phyloP scores from a whole-genome alignment of 106 monocot genomes.

The Platanthera zijinensis region DNA sequence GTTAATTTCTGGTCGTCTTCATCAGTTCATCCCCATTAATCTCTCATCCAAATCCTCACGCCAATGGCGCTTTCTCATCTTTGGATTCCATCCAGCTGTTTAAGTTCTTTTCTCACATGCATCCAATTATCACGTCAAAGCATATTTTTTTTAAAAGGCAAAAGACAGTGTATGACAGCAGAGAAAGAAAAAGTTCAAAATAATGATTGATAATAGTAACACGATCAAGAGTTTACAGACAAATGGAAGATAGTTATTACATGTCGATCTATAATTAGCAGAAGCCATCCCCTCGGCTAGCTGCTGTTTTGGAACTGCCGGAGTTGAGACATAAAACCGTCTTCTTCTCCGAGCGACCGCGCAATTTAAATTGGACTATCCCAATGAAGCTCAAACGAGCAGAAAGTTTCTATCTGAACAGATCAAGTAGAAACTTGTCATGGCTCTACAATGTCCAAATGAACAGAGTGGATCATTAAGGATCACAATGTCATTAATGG shows the following conservation, averaged over 20 bases:
- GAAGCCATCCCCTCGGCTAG: conserved; percentile 8
- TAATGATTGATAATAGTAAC: not conserved
- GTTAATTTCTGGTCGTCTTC: not conserved
- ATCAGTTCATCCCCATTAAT: not conserved
- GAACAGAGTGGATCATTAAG: not conserved
- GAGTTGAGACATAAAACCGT: conserved; percentile 7
- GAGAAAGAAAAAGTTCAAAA: not conserved
- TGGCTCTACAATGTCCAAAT: not conserved
- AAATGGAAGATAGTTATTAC: not conserved
- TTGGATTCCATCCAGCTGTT: conserved; percentile 11
- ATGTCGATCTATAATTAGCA: not conserved
- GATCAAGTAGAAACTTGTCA: not conserved
- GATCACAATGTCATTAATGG: not conserved
- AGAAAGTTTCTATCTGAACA: not conserved
- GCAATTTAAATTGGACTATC: no score
- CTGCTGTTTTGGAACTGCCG: not conserved
- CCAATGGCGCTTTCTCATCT: not conserved
- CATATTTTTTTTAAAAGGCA: not conserved
- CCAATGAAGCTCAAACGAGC: not conserved
- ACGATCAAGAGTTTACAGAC: not conserved
- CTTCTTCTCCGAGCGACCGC: not conserved
- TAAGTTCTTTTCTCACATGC: conserved; percentile 2
- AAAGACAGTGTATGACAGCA: not conserved
- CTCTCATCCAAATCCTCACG: not conserved
- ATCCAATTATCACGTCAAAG: not conserved